phyloP scores from a whole-genome alignment of 169 alveolate species.

The Babesia microti region DNA sequence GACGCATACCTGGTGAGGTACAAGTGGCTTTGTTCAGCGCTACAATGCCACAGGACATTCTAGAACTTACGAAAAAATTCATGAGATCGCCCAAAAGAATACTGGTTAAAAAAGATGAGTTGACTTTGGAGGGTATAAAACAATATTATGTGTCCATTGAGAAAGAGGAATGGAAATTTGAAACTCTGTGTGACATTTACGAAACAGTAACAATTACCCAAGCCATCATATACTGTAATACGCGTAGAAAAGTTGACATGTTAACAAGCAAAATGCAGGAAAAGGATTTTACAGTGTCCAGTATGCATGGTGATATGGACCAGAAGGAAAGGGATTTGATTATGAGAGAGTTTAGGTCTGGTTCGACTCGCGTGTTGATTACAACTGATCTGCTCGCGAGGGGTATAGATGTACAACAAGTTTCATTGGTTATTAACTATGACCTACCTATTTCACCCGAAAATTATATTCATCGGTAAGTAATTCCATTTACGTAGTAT shows the following conservation, averaged over 20 bases:
- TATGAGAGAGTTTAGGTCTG: slow-evolving; percentile 95
- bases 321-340: slow-evolving; percentile 93
- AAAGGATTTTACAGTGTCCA: slow-evolving; percentile 89
- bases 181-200: slow-evolving; percentile 86
- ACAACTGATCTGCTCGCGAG: slow-evolving; percentile 98
- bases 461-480: slow-evolving; percentile 85
- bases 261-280: slow-evolving; percentile 86
- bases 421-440: slow-evolving; percentile 94
- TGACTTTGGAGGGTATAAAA: slow-evolving; percentile 95
- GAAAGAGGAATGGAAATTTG: slow-evolving; percentile 93
- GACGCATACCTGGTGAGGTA: slow-evolving; percentile 60
- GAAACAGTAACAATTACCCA: slow-evolving; percentile 94
- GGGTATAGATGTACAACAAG: slow-evolving; percentile 98
- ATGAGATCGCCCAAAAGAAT: slow-evolving; percentile 93
- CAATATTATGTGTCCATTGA: slow-evolving; percentile 96
- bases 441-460: slow-evolving; percentile 93
- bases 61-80: slow-evolving; percentile 88
- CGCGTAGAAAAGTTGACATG: slow-evolving; percentile 89
- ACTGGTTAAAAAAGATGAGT: slow-evolving; percentile 92
- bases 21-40: slow-evolving; percentile 91
- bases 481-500: slow-evolving; percentile 75
- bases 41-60: slow-evolving; percentile 91
- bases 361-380: slow-evolving; percentile 93
- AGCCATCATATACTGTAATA: slow-evolving; percentile 97
- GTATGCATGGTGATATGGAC: slow-evolving; percentile 97